These are phyloP conservation scores for Rosa rugosa DNA, from an alignment of 306 rosid species.

Conservation along the genomic window DNA sequence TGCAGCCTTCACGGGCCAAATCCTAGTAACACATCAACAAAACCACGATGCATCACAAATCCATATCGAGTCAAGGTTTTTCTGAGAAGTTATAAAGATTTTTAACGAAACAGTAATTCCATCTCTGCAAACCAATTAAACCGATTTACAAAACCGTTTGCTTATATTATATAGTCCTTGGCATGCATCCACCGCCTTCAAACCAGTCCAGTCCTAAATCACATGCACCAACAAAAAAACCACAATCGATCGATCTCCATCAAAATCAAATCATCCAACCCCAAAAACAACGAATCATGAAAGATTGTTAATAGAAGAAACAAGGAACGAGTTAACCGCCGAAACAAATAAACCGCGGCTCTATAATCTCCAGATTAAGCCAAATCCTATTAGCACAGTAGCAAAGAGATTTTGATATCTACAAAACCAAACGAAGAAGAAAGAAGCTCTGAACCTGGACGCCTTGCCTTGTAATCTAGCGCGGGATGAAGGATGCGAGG, in stretches of 20 bases:
- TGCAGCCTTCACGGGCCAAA: too few species aligned
- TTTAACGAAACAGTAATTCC: too few species aligned
- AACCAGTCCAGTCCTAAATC: neutral
- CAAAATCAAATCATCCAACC: neutral
- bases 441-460: neutral
- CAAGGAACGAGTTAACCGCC: neutral
- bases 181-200: neutral
- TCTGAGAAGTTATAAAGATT: too few species aligned
- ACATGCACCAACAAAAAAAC: neutral
- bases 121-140: too few species aligned
- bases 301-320: neutral
- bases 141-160: neutral
- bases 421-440: neutral
- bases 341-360: neutral
- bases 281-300: neutral
- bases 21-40: neutral
- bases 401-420: neutral
- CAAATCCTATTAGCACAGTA: neutral
- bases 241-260: neutral
- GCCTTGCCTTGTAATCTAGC: neutral
- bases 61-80: neutral
- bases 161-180: neutral
- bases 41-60: neutral
- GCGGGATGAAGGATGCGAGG: neutral
- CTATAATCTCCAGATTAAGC: neutral